These are phyloP conservation scores for Cladosporium sp. DNA, from an alignment of 2,329 filamentous ascomycete genomes.

Conservation along the genomic window DNA sequence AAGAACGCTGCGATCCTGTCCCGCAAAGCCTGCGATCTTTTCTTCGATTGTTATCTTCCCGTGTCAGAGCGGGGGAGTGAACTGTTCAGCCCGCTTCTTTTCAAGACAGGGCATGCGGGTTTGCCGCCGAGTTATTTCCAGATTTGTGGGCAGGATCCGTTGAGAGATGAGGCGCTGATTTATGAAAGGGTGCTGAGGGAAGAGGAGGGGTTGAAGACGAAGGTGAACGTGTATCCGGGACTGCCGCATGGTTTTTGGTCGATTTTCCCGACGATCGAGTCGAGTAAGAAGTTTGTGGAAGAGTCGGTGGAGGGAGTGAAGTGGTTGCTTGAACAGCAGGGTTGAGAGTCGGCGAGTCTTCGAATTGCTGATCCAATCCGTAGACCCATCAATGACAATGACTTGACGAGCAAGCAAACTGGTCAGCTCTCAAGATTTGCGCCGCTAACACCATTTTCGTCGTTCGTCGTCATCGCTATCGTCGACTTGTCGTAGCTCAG, in stretches of 20 bases:
- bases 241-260: constrained; percentile 42
- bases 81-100: constrained; percentile 28
- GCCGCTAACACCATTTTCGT: no score
- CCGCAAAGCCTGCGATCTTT: constrained; percentile 21
- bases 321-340: constrained; percentile 26
- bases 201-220: constrained; percentile 38
- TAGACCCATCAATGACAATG: no score
- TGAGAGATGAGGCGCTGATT: constrained; percentile 47
- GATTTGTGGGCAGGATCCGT: constrained; percentile 46
- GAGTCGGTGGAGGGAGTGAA: constrained; percentile 27
- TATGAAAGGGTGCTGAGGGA: constrained; percentile 41
- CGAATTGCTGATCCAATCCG: no score
- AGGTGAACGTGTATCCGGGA: constrained; percentile 39
- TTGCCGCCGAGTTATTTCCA: constrained; percentile 46
- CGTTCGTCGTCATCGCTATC: no score
- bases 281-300: constrained; percentile 25
- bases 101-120: constrained; percentile 32
- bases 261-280: constrained; percentile 24
- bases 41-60: constrained; percentile 13
- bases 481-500: no score
- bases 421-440: no score
- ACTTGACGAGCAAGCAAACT: no score
- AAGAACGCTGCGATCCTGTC: constrained; percentile 30
- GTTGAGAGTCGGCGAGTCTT: no score
- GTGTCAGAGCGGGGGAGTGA: neutral